Evolutionary conservation across 73 alveolate species (phyloP), one percentile per base, ranked within the genome.

Genomic region (Durusdinium trenchii): DNA sequence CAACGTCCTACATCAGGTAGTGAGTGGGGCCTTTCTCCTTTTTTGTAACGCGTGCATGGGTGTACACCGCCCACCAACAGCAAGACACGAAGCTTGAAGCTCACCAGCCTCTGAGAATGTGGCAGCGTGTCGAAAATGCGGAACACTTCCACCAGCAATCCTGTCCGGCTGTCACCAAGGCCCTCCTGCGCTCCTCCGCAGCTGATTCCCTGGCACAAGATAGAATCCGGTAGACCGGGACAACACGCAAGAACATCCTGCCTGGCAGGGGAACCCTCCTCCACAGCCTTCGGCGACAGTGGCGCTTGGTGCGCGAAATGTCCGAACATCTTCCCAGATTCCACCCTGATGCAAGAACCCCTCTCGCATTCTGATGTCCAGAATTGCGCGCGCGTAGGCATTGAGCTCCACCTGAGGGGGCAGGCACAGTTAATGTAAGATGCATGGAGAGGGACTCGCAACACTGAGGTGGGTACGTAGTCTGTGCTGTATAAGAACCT

Each of bases 171-270:
- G 40, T 73, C 85, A 23, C 1, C 38, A 12, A 73, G 50, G 6
- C 85, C 85, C 20, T 3, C 32, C 30, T 73, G 85, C 10, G 0
- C 9, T 6, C 85, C 85, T 16, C 85, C 85, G 35, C 36, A 38
- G 52, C 52, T n/a, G 52, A 73, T 32, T 0, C 85, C 85, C 85
- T 73, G 85, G 52, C 85, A n/a, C n/a, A n/a, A n/a, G n/a, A n/a
- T n/a, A n/a, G n/a, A n/a, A n/a, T n/a, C n/a, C n/a, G n/a, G n/a
- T n/a, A n/a, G n/a, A n/a, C n/a, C n/a, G n/a, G n/a, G n/a, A n/a
- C n/a, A n/a, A n/a, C n/a, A 9, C 6, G 52, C 10, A 0, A 6
- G 52, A 32, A 6, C 14, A 23, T 30, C 85, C 0, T 48, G 52
- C 52, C 52, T 73, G 85, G 51, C 85, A 73, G 0, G 85, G 85